A percentile compares a stretch with the other conserved stretches of the same genome.
Evolutionary conservation across 2,329 filamentous ascomycete species (phyloP).

Genomic region (Exophiala sp.): DNA sequence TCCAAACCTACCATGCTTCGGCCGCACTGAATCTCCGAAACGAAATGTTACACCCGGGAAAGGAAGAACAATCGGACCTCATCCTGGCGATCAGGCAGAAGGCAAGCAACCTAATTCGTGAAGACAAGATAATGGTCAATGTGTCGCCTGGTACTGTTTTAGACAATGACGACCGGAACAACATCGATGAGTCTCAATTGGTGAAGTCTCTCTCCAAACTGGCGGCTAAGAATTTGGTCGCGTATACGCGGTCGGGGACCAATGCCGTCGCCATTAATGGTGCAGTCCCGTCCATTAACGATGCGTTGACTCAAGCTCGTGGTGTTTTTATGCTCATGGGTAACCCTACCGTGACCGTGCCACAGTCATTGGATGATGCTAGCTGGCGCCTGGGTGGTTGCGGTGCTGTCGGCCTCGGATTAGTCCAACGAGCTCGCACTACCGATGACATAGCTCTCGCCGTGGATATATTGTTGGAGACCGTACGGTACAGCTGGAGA

Average conservation of each 20-base stretch:
- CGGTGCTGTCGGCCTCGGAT: conserved; percentile 72
- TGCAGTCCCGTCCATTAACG: conserved; percentile 78
- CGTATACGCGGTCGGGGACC: conserved; percentile 65
- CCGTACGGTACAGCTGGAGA: conserved; percentile 85
- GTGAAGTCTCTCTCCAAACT: conserved; percentile 69
- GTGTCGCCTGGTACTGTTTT: conserved; percentile 75
- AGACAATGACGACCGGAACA: conserved; percentile 70
- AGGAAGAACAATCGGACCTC: conserved; percentile 87
- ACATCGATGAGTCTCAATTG: conserved; percentile 64
- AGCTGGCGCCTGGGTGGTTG: conserved; percentile 92
- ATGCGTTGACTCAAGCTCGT: conserved; percentile 73
- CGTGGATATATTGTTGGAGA: conserved; percentile 76
- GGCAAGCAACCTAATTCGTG: conserved; percentile 73
- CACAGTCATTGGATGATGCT: conserved; percentile 82
- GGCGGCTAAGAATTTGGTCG: conserved; percentile 61
- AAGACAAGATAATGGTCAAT: conserved; percentile 74
- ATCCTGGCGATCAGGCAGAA: conserved; percentile 79
- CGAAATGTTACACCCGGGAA: conserved; percentile 80
- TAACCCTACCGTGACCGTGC: conserved; percentile 71
- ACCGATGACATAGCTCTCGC: conserved; percentile 67
- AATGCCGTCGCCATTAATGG: conserved; percentile 82
- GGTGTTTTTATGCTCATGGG: conserved; percentile 79
- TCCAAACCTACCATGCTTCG: conserved; percentile 93
- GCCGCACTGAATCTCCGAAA: conserved; percentile 86
- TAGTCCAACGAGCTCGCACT: conserved; percentile 70